Percentiles rank a stretch among this genome's conserved stretches.
Conservation (phyloP, 306 rosid genomes). For the Pyrus pyrifolia region DNA sequence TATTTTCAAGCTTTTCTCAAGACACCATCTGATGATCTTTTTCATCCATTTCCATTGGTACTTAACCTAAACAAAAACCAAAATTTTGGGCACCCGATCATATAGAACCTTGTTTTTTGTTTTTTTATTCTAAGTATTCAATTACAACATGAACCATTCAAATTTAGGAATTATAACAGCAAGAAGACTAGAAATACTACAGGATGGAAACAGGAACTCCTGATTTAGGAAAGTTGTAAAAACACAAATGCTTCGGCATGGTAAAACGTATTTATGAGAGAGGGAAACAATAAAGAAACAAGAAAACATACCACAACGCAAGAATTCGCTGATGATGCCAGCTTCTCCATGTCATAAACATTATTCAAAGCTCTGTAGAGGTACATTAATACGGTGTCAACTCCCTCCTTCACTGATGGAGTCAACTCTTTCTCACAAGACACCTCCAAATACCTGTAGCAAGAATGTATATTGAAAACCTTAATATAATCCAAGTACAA, state of each 20-base stretch:
- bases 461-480: slow-evolving; percentile 10
- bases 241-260: slow-evolving; percentile 6
- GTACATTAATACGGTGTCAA: slow-evolving; percentile 85
- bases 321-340: slow-evolving; percentile 80
- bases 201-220: background rate
- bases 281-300: background rate
- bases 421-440: slow-evolving; percentile 53
- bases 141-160: background rate
- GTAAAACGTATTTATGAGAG: background rate
- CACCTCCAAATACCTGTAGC: slow-evolving; percentile 75
- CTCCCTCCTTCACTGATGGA: slow-evolving; percentile 73
- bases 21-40: background rate
- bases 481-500: background rate
- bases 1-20: background rate
- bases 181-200: background rate
- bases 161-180: background rate
- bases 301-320: slow-evolving; percentile 76
- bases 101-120: background rate
- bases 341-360: slow-evolving; percentile 75
- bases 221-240: slow-evolving; percentile 3
- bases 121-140: background rate
- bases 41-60: background rate
- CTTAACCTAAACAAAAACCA: background rate
- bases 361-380: slow-evolving; percentile 83
- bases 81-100: background rate